Evolutionary conservation across 345 rosid species (phyloP).

Genomic region (Dovyalis caffra): DNA sequence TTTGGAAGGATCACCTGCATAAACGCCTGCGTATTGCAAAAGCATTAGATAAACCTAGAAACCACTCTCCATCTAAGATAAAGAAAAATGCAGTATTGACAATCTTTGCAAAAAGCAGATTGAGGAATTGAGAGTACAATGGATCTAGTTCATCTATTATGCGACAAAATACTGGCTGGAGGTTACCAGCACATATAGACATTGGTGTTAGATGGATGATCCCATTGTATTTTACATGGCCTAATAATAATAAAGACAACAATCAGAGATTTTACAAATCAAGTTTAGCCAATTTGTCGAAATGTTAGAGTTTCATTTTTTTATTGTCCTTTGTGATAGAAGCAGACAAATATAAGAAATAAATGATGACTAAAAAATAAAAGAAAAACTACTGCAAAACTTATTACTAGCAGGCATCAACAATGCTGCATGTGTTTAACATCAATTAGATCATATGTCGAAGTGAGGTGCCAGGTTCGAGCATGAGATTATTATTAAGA

Average conservation of each 20-base stretch:
- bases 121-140: not conserved
- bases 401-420: not conserved
- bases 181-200: not conserved
- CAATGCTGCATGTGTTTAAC: not conserved
- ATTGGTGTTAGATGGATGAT: not conserved
- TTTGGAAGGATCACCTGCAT: conserved; percentile 93
- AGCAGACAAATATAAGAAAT: not conserved
- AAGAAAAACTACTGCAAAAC: not conserved
- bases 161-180: not conserved
- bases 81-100: not conserved
- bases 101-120: not conserved
- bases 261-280: not conserved
- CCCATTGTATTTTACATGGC: not conserved
- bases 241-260: not conserved
- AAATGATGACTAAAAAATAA: not conserved
- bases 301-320: not conserved
- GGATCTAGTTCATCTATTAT: not conserved
- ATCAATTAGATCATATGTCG: not conserved
- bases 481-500: not conserved
- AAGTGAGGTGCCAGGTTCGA: not conserved
- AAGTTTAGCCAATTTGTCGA: not conserved
- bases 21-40: conserved; percentile 58
- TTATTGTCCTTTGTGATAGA: not conserved
- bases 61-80: not conserved
- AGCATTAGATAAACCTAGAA: not conserved